Conservation (phyloP, 108 stramenopile species). For the Fragilaria radians region DNA sequence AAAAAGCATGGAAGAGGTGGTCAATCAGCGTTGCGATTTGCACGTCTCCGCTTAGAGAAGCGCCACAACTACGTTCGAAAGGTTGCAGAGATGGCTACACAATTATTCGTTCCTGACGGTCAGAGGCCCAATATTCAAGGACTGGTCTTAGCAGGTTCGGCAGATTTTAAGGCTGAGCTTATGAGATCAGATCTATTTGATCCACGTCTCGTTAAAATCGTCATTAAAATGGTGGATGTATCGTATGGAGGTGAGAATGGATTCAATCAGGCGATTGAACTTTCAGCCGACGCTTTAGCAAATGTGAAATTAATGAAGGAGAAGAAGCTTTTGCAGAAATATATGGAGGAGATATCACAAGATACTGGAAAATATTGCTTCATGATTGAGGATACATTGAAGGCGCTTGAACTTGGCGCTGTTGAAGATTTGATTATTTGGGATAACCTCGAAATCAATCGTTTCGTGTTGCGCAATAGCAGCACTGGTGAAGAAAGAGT, state of each 20-base stretch:
- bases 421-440: constrained; percentile 97
- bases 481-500: constrained; percentile 79
- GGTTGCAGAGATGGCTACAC: constrained; percentile 95
- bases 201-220: constrained; percentile 85
- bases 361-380: constrained; percentile 99
- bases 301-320: constrained; percentile 98
- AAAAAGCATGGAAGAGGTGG: constrained; percentile 99
- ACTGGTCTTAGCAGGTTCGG: constrained; percentile 94
- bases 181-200: constrained; percentile 95
- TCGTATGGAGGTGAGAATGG: constrained; percentile 96
- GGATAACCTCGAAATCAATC: constrained; percentile 88
- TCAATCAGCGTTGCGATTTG: constrained; percentile 99
- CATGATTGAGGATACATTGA: constrained; percentile 96
- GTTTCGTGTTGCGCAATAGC: constrained; percentile 78
- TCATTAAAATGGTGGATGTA: constrained; percentile 98
- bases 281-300: constrained; percentile 88
- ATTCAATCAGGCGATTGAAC: constrained; percentile 99
- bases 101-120: constrained; percentile 94
- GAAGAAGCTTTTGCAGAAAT: constrained; percentile 94
- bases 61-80: constrained; percentile 99
- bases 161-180: constrained; percentile 97
- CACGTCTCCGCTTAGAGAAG: constrained; percentile 97
- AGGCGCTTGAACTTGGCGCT: constrained; percentile 95
- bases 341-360: constrained; percentile 98
- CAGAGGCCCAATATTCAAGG: constrained; percentile 96